Percentiles rank a stretch among this genome's conserved stretches.
Conservation (phyloP, 225 moss, liverwort and hornwort species). For the Sphagnum tenellum region DNA sequence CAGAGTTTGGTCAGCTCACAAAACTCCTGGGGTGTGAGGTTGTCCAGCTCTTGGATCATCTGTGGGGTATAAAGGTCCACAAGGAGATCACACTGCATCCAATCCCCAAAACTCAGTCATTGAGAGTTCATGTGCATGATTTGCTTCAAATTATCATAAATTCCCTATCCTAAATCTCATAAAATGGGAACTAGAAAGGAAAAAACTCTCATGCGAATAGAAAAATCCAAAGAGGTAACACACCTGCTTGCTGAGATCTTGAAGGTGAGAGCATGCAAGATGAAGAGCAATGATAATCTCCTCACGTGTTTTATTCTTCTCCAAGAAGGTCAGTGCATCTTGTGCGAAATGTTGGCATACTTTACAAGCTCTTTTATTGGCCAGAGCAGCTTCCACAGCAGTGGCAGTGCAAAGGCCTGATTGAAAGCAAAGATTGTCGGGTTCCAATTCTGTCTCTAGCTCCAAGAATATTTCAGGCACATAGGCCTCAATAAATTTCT, state of each 20-base stretch:
- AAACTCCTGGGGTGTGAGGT: constrained; percentile 62
- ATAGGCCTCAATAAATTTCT: constrained; percentile 17
- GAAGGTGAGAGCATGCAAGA: constrained; percentile 61
- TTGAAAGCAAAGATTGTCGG: constrained; percentile 20
- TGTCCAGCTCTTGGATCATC: constrained; percentile 57
- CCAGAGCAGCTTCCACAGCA: background rate
- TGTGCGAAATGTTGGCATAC: constrained; percentile 26
- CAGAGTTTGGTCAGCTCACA: constrained; percentile 67
- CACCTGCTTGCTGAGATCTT: constrained; percentile 71
- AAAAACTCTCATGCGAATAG: too few relatives aligned
- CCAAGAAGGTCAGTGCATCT: constrained; percentile 23
- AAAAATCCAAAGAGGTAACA: background rate
- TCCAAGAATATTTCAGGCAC: constrained; percentile 19
- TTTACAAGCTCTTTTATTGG: constrained; percentile 15
- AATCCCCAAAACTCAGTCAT: constrained; percentile 2
- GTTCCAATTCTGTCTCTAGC: constrained; percentile 15
- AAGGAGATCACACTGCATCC: constrained; percentile 69
- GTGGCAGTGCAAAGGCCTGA: constrained; percentile 13
- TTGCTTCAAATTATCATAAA: background rate
- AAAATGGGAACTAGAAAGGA: too few relatives aligned
- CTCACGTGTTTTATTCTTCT: constrained; percentile 13
- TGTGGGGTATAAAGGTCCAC: constrained; percentile 72
- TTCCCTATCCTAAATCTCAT: background rate
- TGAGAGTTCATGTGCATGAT: background rate
- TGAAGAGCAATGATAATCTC: constrained; percentile 16